Evolutionary conservation across 1,284 basidiomycete species (phyloP).

Genomic region (Exobasidium cylindrosporum): DNA sequence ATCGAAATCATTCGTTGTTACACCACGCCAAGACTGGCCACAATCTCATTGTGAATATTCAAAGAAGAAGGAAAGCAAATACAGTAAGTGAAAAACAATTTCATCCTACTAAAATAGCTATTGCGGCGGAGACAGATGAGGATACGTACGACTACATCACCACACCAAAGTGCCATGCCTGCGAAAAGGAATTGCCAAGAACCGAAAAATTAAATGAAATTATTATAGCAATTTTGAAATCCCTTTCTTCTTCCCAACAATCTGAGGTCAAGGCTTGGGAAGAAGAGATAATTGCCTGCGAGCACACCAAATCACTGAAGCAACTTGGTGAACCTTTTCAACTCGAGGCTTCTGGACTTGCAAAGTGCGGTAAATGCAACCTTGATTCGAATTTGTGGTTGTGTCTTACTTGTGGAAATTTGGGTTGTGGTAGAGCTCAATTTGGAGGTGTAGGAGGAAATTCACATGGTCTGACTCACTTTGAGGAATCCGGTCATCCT

Average conservation of each 20-base stretch:
- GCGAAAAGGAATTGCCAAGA: slow-evolving; percentile 61
- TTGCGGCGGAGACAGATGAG: slow-evolving; percentile 75
- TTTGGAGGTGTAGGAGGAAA: slow-evolving; percentile 84
- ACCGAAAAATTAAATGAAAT: slow-evolving; percentile 56
- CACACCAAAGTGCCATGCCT: slow-evolving; percentile 67
- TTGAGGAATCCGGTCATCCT: slow-evolving; percentile 70
- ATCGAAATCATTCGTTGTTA: slow-evolving; percentile 40
- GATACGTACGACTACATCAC: slow-evolving; percentile 78
- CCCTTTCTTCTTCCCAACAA: slow-evolving; percentile 82
- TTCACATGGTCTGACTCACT: slow-evolving; percentile 84
- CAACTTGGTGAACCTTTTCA: slow-evolving; percentile 55
- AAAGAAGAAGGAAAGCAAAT: slow-evolving; percentile 39
- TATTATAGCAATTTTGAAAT: slow-evolving; percentile 71
- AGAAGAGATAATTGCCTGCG: slow-evolving; percentile 83
- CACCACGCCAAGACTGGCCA: slow-evolving; percentile 64
- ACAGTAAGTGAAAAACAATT: slow-evolving; percentile 56
- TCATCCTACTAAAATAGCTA: slow-evolving; percentile 84
- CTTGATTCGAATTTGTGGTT: slow-evolving; percentile 77
- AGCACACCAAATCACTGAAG: slow-evolving; percentile 77
- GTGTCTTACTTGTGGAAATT: slow-evolving; percentile 83
- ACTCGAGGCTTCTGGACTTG: slow-evolving; percentile 34
- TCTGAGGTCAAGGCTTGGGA: slow-evolving; percentile 97
- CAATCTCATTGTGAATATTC: slow-evolving; percentile 74
- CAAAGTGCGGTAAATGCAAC: slow-evolving; percentile 39
- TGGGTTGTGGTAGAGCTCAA: slow-evolving; percentile 86